Conservation (phyloP, 306 rosid species). For the Dalbergia cultrata region DNA sequence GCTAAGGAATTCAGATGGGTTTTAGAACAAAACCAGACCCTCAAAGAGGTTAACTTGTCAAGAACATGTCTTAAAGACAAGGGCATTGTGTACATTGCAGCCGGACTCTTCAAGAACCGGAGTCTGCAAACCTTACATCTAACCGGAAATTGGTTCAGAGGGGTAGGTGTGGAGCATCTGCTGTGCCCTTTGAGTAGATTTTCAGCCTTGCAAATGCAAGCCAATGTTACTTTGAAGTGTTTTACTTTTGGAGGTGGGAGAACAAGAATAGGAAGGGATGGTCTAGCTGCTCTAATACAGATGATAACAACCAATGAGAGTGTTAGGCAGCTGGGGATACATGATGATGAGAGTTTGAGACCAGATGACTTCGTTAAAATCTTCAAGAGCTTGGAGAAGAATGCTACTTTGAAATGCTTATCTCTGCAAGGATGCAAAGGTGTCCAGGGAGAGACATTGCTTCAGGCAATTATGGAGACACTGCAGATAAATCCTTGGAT, state of each 20-base stretch:
- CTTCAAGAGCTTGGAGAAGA: constrained; percentile 85
- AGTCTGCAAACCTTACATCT: constrained; percentile 69
- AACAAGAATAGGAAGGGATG: constrained; percentile 87
- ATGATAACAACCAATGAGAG: constrained; percentile 78
- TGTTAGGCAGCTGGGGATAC: constrained; percentile 72
- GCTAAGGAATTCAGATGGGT: constrained; percentile 91
- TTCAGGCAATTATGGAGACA: constrained; percentile 80
- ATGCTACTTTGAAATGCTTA: constrained; percentile 76
- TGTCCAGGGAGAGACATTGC: constrained; percentile 76
- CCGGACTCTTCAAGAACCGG: constrained; percentile 86
- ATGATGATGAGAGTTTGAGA: constrained; percentile 79
- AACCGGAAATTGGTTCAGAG: constrained; percentile 77
- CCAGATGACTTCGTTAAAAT: constrained; percentile 75
- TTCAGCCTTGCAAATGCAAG: constrained; percentile 83
- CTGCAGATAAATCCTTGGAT: constrained; percentile 94
- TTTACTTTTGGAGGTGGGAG: constrained; percentile 84
- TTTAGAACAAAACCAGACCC: constrained; percentile 77
- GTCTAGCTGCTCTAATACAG: constrained; percentile 72
- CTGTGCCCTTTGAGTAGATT: constrained; percentile 92
- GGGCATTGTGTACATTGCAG: constrained; percentile 81
- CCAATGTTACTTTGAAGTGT: constrained; percentile 73
- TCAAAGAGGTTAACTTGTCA: constrained; percentile 77
- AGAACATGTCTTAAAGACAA: constrained; percentile 82
- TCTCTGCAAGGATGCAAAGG: constrained; percentile 86
- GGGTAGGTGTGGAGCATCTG: constrained; percentile 82